Evolutionary conservation across 2,329 filamentous ascomycete genomes (phyloP).

Genomic region (Scedosporium apiospermum): DNA sequence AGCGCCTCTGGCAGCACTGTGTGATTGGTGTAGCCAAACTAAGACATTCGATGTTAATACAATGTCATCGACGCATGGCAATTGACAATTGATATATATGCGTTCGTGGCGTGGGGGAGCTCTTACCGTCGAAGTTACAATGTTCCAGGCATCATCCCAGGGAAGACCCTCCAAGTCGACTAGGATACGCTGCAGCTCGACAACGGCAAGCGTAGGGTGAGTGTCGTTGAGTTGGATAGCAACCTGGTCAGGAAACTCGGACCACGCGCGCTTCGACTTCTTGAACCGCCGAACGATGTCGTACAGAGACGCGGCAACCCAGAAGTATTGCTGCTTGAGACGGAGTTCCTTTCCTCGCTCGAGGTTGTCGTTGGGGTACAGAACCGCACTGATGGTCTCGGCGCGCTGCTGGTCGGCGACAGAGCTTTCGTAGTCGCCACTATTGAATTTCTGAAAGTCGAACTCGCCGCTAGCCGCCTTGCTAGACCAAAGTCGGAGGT

Average conservation of each 20-base stretch:
- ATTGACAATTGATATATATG: no score
- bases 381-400: slow-evolving; percentile 95
- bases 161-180: slow-evolving; percentile 82
- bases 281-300: slow-evolving; percentile 98
- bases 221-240: slow-evolving; percentile 98
- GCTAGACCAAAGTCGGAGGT: slow-evolving; percentile 93
- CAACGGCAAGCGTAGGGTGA: slow-evolving; percentile 90
- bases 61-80: background rate
- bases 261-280: slow-evolving; percentile 88
- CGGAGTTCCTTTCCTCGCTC: slow-evolving; percentile 94
- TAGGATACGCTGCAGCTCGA: slow-evolving; percentile 89
- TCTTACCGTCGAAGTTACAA: slow-evolving; percentile 58
- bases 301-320: slow-evolving; percentile 92
- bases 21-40: slow-evolving; percentile 97
- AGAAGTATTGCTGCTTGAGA: slow-evolving; percentile 99
- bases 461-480: slow-evolving; percentile 96
- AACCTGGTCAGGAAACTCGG: slow-evolving; percentile 85
- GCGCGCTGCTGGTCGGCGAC: slow-evolving; percentile 96
- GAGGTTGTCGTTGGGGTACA: slow-evolving; percentile 97
- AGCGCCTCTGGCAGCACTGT: slow-evolving; percentile 93
- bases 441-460: slow-evolving; percentile 99
- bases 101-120: background rate
- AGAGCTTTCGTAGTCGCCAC: slow-evolving; percentile 92
- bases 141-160: slow-evolving; percentile 88
- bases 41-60: background rate